These are phyloP conservation scores for Tylopilus sp. DNA, from an alignment of 768 basidiomycete genomes.

Conservation along the genomic window DNA sequence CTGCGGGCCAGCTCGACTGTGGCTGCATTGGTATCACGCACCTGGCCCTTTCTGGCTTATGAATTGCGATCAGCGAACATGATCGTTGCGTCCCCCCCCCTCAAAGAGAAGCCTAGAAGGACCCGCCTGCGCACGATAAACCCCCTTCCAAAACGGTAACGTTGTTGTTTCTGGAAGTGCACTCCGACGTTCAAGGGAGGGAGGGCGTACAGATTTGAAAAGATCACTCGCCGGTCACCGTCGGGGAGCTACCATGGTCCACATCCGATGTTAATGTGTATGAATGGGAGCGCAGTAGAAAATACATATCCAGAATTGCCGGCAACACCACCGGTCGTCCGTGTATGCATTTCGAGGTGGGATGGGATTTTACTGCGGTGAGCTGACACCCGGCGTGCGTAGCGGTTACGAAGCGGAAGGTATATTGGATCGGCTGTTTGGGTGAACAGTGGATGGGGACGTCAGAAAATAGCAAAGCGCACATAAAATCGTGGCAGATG, in stretches of 20 bases:
- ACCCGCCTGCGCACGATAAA: conserved; percentile 5
- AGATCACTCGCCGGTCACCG: neutral
- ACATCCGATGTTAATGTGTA: conserved; percentile 2
- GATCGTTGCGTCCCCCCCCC: neutral
- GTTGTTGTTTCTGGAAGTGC: conserved; percentile 2
- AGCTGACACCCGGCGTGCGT: conserved; percentile 2
- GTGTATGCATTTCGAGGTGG: conserved; percentile 3
- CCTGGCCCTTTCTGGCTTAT: neutral
- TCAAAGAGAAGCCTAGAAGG: neutral
- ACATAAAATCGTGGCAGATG: neutral
- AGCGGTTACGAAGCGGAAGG: neutral
- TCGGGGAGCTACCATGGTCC: neutral
- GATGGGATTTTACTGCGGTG: conserved; percentile 1
- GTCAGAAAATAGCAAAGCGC: neutral
- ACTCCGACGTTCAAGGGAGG: neutral
- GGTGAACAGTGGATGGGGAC: neutral
- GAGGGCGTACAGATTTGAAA: neutral
- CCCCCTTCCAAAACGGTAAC: conserved; percentile 10
- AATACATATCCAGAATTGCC: conserved; percentile 2
- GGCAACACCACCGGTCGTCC: conserved; percentile 17
- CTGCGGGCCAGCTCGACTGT: conserved; percentile 1
- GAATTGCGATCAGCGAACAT: neutral
- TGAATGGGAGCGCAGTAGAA: conserved; percentile 1
- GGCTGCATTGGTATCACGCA: conserved; percentile 9
- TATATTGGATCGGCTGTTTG: neutral